Conservation (phyloP, 768 basidiomycete species). For the Daedalea quercina region DNA sequence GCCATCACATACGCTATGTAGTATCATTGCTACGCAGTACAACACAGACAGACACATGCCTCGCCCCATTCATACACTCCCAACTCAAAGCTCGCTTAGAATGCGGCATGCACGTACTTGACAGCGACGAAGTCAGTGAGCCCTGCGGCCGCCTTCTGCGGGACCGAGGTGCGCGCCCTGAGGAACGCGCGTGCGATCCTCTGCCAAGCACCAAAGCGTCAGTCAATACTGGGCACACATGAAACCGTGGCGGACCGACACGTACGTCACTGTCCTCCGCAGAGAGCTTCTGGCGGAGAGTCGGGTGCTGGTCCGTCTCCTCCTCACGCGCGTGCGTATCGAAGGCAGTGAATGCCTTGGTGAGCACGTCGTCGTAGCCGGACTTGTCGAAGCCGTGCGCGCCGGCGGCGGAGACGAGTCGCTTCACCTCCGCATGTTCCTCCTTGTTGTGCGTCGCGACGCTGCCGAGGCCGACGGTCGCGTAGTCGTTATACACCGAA, state of each 20-base stretch:
- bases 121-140: not conserved
- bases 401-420: slow-evolving; percentile 13
- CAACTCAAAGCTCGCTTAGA: not conserved
- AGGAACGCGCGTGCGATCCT: slow-evolving; percentile 15
- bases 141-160: not conserved
- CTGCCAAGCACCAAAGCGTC: no score
- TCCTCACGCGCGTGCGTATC: slow-evolving; percentile 18
- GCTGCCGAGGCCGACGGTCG: slow-evolving; percentile 9
- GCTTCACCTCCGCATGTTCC: slow-evolving; percentile 17
- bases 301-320: slow-evolving; percentile 15
- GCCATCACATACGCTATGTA: no score
- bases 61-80: not conserved
- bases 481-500: slow-evolving; percentile 17
- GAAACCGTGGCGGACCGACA: no score
- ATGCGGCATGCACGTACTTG: not conserved
- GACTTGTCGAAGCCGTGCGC: slow-evolving; percentile 1
- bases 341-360: slow-evolving; percentile 14
- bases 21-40: no score
- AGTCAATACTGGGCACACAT: no score
- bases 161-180: slow-evolving; percentile 14
- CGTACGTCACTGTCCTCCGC: slow-evolving; percentile 18
- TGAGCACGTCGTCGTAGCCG: slow-evolving; percentile 13
- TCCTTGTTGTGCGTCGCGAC: slow-evolving; percentile 16
- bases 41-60: no score
- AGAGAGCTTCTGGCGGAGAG: slow-evolving; percentile 6